A percentile compares a stretch with the other conserved stretches of the same genome.
phyloP scores from a whole-genome alignment of 768 basidiomycete species.

The Artomyces pyxidatus region DNA sequence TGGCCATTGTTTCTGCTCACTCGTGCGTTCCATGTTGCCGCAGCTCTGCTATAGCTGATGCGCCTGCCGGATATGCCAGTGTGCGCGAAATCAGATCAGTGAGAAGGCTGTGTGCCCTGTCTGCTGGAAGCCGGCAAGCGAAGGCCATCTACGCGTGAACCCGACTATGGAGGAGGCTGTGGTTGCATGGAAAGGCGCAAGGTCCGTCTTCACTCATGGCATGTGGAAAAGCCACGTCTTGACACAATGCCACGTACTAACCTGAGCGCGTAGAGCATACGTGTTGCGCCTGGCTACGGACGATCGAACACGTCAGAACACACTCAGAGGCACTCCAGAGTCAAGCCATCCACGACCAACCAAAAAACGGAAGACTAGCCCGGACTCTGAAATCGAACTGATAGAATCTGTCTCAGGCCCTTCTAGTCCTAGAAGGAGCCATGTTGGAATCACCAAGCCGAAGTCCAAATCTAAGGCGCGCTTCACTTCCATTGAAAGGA shows the following conservation, averaged over 20 bases:
- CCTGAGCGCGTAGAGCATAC: constrained; percentile 4
- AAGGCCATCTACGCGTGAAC: constrained; percentile 28
- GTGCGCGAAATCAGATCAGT: constrained; percentile 28
- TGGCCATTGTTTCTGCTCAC: constrained; percentile 35
- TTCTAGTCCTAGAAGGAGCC: no score
- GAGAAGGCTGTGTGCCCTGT: constrained; percentile 30
- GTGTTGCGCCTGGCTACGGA: constrained; percentile 5
- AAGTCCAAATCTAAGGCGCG: neutral
- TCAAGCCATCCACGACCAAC: constrained; percentile 1
- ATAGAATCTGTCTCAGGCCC: neutral
- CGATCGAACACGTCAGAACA: neutral
- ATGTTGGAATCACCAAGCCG: no score
- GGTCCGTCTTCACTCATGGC: constrained; percentile 28
- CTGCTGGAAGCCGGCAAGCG: constrained; percentile 25
- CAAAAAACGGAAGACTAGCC: constrained; percentile 16
- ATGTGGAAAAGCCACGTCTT: neutral
- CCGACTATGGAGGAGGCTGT: constrained; percentile 30
- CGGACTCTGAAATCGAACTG: neutral
- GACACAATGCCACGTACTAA: neutral
- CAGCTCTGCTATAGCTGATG: neutral
- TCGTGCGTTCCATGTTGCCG: constrained; percentile 16
- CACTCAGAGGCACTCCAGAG: neutral
- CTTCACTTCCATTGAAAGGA: no score
- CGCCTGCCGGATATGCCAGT: constrained; percentile 22
- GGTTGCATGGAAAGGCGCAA: constrained; percentile 27